A percentile compares a stretch with the other conserved stretches of the same genome.
Evolutionary conservation across 2,329 filamentous ascomycete species (phyloP).

Genomic region (Talaromyces marneffei): DNA sequence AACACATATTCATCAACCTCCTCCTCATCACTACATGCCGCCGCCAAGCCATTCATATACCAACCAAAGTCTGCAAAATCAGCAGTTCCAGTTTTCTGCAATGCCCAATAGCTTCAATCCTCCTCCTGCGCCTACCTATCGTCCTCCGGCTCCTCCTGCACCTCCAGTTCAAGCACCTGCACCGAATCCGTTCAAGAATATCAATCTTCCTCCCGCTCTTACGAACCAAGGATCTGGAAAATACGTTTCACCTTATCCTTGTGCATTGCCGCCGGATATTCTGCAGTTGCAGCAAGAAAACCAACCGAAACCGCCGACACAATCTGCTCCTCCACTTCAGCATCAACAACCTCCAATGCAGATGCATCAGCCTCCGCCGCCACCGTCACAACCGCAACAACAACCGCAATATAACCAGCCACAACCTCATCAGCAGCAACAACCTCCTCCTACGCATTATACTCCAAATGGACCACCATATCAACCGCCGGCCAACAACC

Average conservation of each 20-base stretch:
- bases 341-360: slow-evolving; percentile 17
- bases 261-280: slow-evolving; percentile 30
- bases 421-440: slow-evolving; percentile 9
- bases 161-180: slow-evolving; percentile 21
- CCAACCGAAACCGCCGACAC: slow-evolving; percentile 19
- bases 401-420: slow-evolving; percentile 17
- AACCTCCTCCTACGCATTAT: slow-evolving; percentile 21
- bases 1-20: slow-evolving; percentile 27
- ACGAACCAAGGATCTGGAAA: slow-evolving; percentile 31
- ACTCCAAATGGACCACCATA: slow-evolving; percentile 17
- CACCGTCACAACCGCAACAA: slow-evolving; percentile 7
- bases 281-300: slow-evolving; percentile 29
- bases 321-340: slow-evolving; percentile 11
- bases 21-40: slow-evolving; percentile 31
- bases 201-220: slow-evolving; percentile 34
- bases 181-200: slow-evolving; percentile 33
- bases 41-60: slow-evolving; percentile 29
- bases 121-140: slow-evolving; percentile 23
- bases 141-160: slow-evolving; percentile 14
- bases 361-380: slow-evolving; percentile 11
- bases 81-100: slow-evolving; percentile 35
- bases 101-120: slow-evolving; percentile 31
- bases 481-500: slow-evolving; percentile 2
- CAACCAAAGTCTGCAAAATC: slow-evolving; percentile 27
- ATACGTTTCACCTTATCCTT: slow-evolving; percentile 39